Base-by-base conservation (phyloP, 2,329 filamentous ascomycete species). In the Sphaerulina vaccinii region DNA sequence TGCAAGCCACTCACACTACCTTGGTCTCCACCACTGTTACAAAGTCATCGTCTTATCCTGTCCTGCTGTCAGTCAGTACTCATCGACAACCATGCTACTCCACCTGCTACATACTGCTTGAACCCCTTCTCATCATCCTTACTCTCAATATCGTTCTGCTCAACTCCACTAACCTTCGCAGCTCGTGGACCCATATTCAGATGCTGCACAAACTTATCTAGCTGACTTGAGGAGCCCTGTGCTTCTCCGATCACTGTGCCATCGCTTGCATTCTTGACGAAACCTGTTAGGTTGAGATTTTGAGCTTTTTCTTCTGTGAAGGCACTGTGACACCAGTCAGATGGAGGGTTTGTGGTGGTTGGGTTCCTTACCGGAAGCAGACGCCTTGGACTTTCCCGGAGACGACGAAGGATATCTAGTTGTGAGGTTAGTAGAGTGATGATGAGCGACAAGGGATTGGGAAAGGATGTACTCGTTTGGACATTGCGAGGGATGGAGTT, bases 81-180 rank as follows among this genome's bases (percentile, higher is more conserved):
- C 1, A 29, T 29, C 27, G 9, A 6, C 24, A 6, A 29, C 10
- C 3, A 5, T 5, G 10, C 3, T 11, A 32, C 27, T 13, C 9
- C 27, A 32, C 5, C 24, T 29, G 8, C 24, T 21, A 61, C 61
- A 57, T 46, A 66, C 63, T 68, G 60, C 15, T 61, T 59, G 61
- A 95, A 95, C 3, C 73, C 73, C n/a, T 65, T 71, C 66, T 96
- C 90, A 5, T 79, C 86, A 1, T 86, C 78, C 37, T 86, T 78
- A 0, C 81, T 64, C 0, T 83, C 79, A 5, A 89, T 79, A 0
- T 86, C 80, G 54, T 84, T 80, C 57, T 84, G 82, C 57, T 91
- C 85, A 6, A 96, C 73, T 61, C 85, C 84, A 32, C 83, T 82
- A 0, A 97, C 92, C 19, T 80, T 80, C 1, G 91, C 85, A 49